phyloP scores from a whole-genome alignment of 306 rosid species.

The Cucurbita ficifolia region DNA sequence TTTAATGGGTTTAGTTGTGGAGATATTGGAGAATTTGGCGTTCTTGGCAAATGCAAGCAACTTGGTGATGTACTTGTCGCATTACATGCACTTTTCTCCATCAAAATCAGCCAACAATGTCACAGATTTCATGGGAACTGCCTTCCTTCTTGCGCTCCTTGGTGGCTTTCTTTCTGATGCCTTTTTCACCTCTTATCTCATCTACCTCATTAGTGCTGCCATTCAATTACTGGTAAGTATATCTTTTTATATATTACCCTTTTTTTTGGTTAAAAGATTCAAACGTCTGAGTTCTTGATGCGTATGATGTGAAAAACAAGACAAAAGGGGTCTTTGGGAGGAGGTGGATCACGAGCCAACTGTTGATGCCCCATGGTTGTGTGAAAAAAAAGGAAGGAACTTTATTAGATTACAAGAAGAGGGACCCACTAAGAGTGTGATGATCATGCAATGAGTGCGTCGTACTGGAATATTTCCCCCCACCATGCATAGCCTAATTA shows the following conservation, averaged over 20 bases:
- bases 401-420: background rate
- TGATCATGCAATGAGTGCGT: too few species aligned
- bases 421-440: too few species aligned
- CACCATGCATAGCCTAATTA: background rate
- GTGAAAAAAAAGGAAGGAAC: background rate
- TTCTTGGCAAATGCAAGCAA: constrained; percentile 89
- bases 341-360: background rate
- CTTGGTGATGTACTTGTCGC: constrained; percentile 46
- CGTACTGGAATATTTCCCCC: background rate
- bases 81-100: constrained; percentile 75
- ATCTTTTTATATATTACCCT: background rate
- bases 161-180: constrained; percentile 92
- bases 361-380: background rate
- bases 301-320: background rate
- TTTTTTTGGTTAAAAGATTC: background rate
- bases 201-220: constrained; percentile 73
- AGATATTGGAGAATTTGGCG: constrained; percentile 81
- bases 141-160: constrained; percentile 87
- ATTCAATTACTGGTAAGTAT: constrained; percentile 51
- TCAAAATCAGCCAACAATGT: constrained; percentile 73
- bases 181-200: constrained; percentile 60
- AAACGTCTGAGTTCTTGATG: too few species aligned
- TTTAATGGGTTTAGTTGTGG: constrained; percentile 33
- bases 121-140: constrained; percentile 92
- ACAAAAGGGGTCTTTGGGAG: background rate